Evolutionary conservation across 208 protist genomes (phyloP), one percentile per base, ranked within the genome.

Genomic region (Trypanosoma lewisi): DNA sequence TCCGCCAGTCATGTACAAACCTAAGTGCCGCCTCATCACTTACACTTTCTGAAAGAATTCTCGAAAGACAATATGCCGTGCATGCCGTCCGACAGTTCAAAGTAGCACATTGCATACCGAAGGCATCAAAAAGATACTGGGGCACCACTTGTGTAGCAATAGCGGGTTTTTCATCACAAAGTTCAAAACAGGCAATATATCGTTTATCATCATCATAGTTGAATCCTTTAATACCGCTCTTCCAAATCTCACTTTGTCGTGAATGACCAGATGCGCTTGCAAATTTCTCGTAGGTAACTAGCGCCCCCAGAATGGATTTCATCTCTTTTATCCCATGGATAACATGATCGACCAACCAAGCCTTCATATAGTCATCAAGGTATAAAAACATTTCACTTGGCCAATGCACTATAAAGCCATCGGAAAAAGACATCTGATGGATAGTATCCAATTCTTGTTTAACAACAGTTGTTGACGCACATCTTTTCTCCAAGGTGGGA

Each of bases 281-380:
- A 55, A 62, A 55, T 14, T 44, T 28, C 23, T 69, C 36, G 33
- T 53, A 62, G 8, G 0, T 44, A 3, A 62, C 28, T 17, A 61
- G 8, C 27, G 25, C 17, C 34, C 53, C 53, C 7, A 52, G 30
- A 37, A 63, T 31, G 19, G 2, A 14, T 28, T 55, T 48, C 19
- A 37, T 39, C 50, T 37, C 11, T 7, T 23, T 19, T 19, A 70
- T 16, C 39, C 8, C 2, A 51, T 42, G 0, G 21, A 56, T 14
- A 45, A 55, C 11, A 23, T 63, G 12, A 36, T 70, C 64, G n/a
- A 70, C 64, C 47, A 70, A 37, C 64, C 64, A 70, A 16, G 64
- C 64, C n/a, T 70, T 39, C 16, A 70, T 41, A 53, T 56, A 70
- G 27, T 23, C 14, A 25, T 47, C 53, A 56, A 70, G 8, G 37